Conservation (phyloP, 139 green algal genomes). For the Astrephomene gubernaculifera region DNA sequence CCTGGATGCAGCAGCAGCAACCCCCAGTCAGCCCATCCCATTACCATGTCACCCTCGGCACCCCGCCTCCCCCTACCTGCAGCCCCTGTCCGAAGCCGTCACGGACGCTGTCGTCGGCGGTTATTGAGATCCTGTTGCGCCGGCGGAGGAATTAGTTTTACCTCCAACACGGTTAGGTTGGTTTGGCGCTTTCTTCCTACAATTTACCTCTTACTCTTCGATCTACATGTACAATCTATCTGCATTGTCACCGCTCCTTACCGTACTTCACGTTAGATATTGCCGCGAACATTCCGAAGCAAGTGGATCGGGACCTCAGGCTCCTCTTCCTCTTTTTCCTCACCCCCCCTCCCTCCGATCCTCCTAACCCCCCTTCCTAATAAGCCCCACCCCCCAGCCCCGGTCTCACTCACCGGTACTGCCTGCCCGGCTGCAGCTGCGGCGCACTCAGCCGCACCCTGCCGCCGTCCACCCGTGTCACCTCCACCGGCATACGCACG, state of each 20-base stretch:
- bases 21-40: too few species aligned
- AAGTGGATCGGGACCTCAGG: not conserved
- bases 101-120: not conserved
- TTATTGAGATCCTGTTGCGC: not conserved
- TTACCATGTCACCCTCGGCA: too few species aligned
- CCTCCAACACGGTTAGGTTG: too few species aligned
- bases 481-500: not conserved
- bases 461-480: constrained; percentile 22
- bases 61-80: not conserved
- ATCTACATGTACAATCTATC: not conserved
- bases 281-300: not conserved
- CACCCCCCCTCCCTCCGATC: not conserved
- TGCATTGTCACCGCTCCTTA: not conserved
- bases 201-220: not conserved
- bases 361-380: not conserved
- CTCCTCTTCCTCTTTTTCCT: not conserved
- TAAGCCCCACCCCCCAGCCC: not conserved
- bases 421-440: not conserved
- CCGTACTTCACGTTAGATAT: not conserved
- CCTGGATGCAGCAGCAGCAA: not conserved
- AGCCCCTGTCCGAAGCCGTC: constrained; percentile 43
- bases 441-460: constrained; percentile 15
- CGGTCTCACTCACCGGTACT: constrained; percentile 16
- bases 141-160: too few species aligned
- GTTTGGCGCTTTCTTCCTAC: not conserved